Conservation (phyloP, 2,329 filamentous ascomycete genomes). For the Drechslerella stenobrocha region DNA sequence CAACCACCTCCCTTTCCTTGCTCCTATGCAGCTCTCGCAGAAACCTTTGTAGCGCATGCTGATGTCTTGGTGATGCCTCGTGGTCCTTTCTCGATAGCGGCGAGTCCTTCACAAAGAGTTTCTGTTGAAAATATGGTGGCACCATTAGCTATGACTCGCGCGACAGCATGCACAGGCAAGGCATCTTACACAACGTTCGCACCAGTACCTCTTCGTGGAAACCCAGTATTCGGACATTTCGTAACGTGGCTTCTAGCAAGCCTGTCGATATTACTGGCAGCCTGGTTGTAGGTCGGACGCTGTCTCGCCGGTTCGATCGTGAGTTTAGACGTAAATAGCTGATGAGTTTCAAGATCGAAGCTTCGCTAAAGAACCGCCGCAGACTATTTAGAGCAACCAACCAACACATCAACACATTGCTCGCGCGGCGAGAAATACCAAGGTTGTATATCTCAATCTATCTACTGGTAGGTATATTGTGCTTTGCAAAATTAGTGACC, state of each 20-base stretch:
- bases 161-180: not conserved
- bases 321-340: no score
- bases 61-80: conserved; percentile 82
- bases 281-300: not conserved
- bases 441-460: no score
- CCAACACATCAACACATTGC: no score
- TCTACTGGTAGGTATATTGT: conserved; percentile 4
- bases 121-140: conserved; percentile 51
- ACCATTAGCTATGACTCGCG: conserved; percentile 20
- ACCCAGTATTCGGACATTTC: conserved; percentile 98
- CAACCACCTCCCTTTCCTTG: conserved; percentile 77
- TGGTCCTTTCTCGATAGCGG: conserved; percentile 86
- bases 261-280: not conserved
- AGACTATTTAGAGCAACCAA: not conserved
- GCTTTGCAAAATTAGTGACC: no score
- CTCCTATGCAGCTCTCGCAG: conserved; percentile 83
- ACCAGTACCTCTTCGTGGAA: conserved; percentile 96
- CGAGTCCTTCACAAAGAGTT: conserved; percentile 85
- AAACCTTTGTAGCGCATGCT: conserved; percentile 82
- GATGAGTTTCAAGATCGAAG: conserved; percentile 37
- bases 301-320: no score
- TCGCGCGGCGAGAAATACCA: no score
- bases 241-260: not conserved
- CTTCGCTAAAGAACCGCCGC: conserved; percentile 9
- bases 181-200: conserved; percentile 75